Evolutionary conservation across 208 protist species (phyloP), one percentile per base, ranked within the genome.

Genomic region (Porcisia hertigi): DNA sequence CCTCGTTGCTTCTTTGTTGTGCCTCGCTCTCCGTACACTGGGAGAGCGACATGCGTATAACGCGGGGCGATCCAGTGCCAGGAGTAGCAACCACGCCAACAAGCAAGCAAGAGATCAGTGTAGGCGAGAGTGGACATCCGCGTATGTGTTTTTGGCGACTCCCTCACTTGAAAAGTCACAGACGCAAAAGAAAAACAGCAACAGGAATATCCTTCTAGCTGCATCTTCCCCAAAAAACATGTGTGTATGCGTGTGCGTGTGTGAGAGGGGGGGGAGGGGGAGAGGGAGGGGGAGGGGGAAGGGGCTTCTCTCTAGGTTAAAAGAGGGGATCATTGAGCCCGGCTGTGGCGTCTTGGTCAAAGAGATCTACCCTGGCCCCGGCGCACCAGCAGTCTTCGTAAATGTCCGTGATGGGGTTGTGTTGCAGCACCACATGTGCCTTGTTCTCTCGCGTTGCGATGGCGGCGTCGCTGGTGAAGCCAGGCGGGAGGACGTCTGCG

Each of bases 301-400:
- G 54, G 1, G 23, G 20, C 49, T 9, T 9, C 5, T 16, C 20
- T 25, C 12, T 2, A 47, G 23, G 23, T 60, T 81, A 92, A 57
- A 89, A 89, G 36, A 89, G 69, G 0, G 85, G 89, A 67, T 91
- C 89, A 8, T 84, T 88, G n/a, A 93, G 80, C 45, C 81, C 76
- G 3, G 86, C 75, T 11, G 86, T 93, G n/a, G 80, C 52, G 23
- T 87, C 67, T 16, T 55, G 23, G 73, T 57, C 82, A 3, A 79
- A 39, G 39, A 93, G 76, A 73, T 79, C 62, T 16, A 88, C 72
- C 34, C 52, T 65, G 58, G 82, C 47, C 43, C 85, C 86, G n/a
- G 85, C 77, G 30, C 70, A 64, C 81, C 75, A 85, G 82, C 81
- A 88, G 3, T 73, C 72, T 18, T 76, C 80, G 71, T 94, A 94